Base-by-base conservation (phyloP, 805 yeast genomes). In the Brettanomyces sp. region DNA sequence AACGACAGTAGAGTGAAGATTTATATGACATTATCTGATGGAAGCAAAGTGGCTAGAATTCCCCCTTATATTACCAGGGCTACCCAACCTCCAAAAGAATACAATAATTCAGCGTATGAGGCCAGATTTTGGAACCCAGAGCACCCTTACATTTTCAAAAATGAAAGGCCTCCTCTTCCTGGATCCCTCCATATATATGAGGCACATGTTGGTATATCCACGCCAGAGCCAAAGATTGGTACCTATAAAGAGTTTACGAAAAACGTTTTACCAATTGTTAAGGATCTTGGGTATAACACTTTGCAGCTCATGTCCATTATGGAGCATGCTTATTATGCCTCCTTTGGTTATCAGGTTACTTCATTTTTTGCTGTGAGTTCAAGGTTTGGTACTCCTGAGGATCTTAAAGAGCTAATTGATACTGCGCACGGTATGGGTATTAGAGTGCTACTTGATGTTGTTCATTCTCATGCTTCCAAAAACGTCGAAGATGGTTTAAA, bases 301-400 rank as follows among this genome's bases (percentile, higher is more conserved):
- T 84, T 91, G 56, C 99, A 91, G 66, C 72, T 91, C 59, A 91
- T 91, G 99, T 97, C 99, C 0, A 76, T 91, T 39, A 91, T 91
- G 99, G 99, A 91, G 65, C 99, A 91, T 63, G 98, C 99, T 1
- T 91, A 91, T 62, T 91, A 91, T 63, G 99, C 97, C 1, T 87
- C 96, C 2, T 91, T 91, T 62, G 99, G 99, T n/a, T 91, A 91
- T 63, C 99, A 91, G 64, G 81, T 91, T 25, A 90, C 98, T 22
- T 85, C 83, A 49, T 93, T 91, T 62, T 91, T 85, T 62, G 97
- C 98, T 2, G 73, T 77, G 23, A 81, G 93, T 45, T 90, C 97
- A 6, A 75, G 99, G 51, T 93, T 73, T 56, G 99, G 99, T 28
- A 79, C 96, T 0, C 98, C 99, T 2, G 98, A 93, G 55, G 97